Base-by-base conservation (phyloP, 345 rosid species). In the Arabis alpina region DNA sequence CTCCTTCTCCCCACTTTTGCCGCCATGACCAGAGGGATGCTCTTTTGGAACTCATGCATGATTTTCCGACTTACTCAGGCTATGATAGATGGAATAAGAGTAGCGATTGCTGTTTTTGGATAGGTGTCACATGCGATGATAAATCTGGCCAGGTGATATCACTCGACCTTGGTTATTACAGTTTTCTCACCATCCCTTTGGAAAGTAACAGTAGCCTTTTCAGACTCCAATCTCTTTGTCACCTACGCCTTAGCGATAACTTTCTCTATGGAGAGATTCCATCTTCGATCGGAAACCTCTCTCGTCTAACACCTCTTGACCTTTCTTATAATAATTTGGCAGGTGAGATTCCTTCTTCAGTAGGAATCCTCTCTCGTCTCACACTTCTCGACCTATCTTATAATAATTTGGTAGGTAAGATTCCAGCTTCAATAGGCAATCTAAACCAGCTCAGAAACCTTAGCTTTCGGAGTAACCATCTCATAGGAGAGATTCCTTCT, bases 311-410 rank as follows among this genome's bases (percentile, higher is more conserved):
- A 43, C 2, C 4, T n/a, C 7, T 43, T 4, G 47, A 43, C 14
- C 47, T 43, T n/a, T 2, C 2, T 43, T 12, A 13, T 43, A 43
- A 43, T 43, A 0, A 5, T 2, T 13, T 43, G 47, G 5, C n/a
- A 4, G 47, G 47, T 43, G 36, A 61, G 4, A 51, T 71, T 40
- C 68, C 75, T 28, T 70, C 61, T 42, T 61, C 61, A 0, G 10
- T 70, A 12, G 68, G 61, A 58, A 70, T 54, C 72, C 54, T 67
- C 32, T 54, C 54, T 54, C 23, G 23, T 54, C 63, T 67, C 34
- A 5, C 1, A 30, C 0, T 3, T 10, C 1, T 66, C 25, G 39
- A 30, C 6, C 42, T 66, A 41, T 27, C 36, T 32, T 7, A 5
- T 32, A 32, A 32, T 32, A 32, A 7, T 5, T 32, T 32, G 7